These are phyloP conservation scores for Ulmus americana DNA, from an alignment of 331 rosid species.

Conservation along the genomic window DNA sequence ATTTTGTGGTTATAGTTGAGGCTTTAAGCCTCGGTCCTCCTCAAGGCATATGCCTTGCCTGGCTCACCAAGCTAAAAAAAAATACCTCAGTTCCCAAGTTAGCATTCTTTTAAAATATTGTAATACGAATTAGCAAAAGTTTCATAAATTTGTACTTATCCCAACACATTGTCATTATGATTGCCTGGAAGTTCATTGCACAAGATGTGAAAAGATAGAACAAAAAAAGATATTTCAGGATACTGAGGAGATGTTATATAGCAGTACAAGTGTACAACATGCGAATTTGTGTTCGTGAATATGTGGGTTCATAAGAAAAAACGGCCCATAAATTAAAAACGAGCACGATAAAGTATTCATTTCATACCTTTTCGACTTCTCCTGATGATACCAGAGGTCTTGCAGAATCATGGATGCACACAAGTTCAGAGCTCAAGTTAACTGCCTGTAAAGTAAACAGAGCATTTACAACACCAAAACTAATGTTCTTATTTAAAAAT, in stretches of 20 bases:
- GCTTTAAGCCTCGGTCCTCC: too few relatives aligned
- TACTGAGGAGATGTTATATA: background rate
- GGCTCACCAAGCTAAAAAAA: too few relatives aligned
- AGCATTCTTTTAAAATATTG: too few relatives aligned
- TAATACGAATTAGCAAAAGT: too few relatives aligned
- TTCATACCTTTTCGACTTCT: slow-evolving; percentile 64
- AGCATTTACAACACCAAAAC: slow-evolving; percentile 10
- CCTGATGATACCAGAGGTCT: slow-evolving; percentile 59
- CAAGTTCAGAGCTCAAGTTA: slow-evolving; percentile 72
- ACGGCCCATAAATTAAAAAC: slow-evolving; percentile 9
- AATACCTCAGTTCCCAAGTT: too few relatives aligned
- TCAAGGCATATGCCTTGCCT: too few relatives aligned
- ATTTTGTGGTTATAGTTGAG: too few relatives aligned
- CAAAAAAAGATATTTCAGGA: background rate
- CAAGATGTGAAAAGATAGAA: background rate
- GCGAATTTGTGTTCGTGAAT: background rate
- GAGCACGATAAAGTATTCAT: slow-evolving; percentile 9
- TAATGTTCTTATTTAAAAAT: background rate
- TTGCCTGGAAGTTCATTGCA: background rate
- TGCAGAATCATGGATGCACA: slow-evolving; percentile 94
- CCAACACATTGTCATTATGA: too few relatives aligned
- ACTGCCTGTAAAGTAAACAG: slow-evolving; percentile 50
- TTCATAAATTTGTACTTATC: too few relatives aligned
- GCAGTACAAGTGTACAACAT: background rate
- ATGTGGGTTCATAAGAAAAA: slow-evolving; percentile 2